Percentiles rank a stretch among this genome's conserved stretches.
Conservation (phyloP, 371 early-diverging fungal species). For the Choanephora cucurbitarum region DNA sequence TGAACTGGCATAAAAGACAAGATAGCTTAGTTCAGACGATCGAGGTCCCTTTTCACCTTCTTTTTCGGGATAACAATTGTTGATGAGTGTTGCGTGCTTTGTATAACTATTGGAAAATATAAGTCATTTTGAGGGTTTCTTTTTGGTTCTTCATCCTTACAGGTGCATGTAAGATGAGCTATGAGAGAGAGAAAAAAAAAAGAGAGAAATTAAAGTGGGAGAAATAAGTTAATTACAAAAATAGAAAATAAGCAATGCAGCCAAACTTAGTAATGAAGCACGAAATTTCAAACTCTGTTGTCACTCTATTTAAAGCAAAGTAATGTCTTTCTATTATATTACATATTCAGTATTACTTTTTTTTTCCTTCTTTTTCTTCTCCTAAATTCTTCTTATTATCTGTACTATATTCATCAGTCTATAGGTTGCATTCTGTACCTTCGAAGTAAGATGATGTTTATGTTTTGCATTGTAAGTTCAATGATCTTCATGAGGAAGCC, state of each 20-base stretch:
- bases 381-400: no score
- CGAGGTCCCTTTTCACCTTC: slow-evolving; percentile 82
- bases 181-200: not conserved
- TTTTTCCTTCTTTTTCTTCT: no score
- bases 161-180: slow-evolving; percentile 33
- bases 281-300: not conserved
- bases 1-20: slow-evolving; percentile 87
- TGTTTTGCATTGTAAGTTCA: no score
- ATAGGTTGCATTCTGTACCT: no score
- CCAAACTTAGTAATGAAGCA: not conserved
- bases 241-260: not conserved
- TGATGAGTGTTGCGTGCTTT: slow-evolving; percentile 91
- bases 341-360: no score
- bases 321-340: no score
- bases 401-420: no score
- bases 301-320: no score
- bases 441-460: no score
- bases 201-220: not conserved
- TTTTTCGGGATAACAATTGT: slow-evolving; percentile 88
- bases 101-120: slow-evolving; percentile 47
- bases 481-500: no score
- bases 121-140: not conserved
- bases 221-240: no score
- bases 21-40: slow-evolving; percentile 83
- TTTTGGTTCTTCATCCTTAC: slow-evolving; percentile 29